phyloP scores from a whole-genome alignment of 2,329 filamentous ascomycete species.

The Talaromyces sp. region DNA sequence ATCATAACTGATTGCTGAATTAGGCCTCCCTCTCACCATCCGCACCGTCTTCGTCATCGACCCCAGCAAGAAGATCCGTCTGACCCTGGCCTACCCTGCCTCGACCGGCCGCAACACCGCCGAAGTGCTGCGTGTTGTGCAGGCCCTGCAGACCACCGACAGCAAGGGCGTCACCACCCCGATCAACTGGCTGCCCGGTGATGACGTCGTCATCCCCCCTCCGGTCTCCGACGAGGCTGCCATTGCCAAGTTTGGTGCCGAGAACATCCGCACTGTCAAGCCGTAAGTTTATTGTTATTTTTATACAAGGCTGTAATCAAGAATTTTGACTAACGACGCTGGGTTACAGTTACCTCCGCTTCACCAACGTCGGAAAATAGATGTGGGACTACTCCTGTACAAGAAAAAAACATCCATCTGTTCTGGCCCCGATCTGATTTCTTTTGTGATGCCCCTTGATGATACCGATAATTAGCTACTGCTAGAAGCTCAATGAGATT shows the following conservation, averaged over 20 bases:
- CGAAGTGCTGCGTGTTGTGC: conserved; percentile 73
- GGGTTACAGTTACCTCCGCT: conserved; percentile 31
- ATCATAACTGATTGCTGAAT: conserved; percentile 2
- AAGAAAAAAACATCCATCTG: neutral
- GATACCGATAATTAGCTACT: conserved; percentile 10
- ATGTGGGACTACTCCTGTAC: neutral
- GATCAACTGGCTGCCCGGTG: conserved; percentile 83
- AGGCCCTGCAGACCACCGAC: conserved; percentile 78
- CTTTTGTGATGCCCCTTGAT: conserved; percentile 6
- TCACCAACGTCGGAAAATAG: conserved; percentile 30
- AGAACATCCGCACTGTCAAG: conserved; percentile 52
- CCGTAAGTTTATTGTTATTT: conserved; percentile 37
- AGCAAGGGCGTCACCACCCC: conserved; percentile 84
- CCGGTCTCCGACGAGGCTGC: conserved; percentile 78
- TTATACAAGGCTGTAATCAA: neutral
- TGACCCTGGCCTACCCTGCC: conserved; percentile 88
- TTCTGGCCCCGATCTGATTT: neutral
- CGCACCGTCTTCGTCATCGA: conserved; percentile 94
- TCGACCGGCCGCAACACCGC: conserved; percentile 80
- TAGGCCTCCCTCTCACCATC: conserved; percentile 78
- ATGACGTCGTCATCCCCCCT: conserved; percentile 90
- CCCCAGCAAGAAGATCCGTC: conserved; percentile 86
- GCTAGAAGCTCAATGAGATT: neutral
- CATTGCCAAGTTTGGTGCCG: conserved; percentile 77
- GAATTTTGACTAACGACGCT: neutral